Evolutionary conservation across 2,329 filamentous ascomycete genomes (phyloP).

Genomic region (Tetracladium maxilliforme): DNA sequence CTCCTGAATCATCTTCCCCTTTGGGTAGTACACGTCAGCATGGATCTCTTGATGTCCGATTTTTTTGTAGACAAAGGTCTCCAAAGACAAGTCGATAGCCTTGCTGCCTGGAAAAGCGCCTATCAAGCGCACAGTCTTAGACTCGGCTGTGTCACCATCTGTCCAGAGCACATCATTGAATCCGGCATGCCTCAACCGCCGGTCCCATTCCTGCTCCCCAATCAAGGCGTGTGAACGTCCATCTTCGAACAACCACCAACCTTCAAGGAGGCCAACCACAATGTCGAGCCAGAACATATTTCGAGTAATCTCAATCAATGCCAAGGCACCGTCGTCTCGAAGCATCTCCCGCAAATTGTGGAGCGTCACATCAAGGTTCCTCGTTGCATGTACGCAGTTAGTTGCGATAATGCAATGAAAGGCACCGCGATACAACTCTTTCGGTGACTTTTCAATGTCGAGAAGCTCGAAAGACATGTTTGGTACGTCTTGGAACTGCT

Average conservation of each 20-base stretch:
- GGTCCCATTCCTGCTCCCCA: conserved; percentile 4
- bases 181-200: conserved; percentile 4
- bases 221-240: conserved; percentile 8
- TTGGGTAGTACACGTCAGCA: conserved; percentile 16
- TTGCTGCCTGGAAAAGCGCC: not conserved
- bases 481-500: conserved; percentile 4
- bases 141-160: conserved; percentile 7
- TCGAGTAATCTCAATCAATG: conserved; percentile 10
- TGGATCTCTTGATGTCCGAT: conserved; percentile 6
- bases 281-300: conserved; percentile 10
- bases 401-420: conserved; percentile 9
- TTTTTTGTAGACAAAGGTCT: conserved; percentile 6
- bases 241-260: conserved; percentile 14
- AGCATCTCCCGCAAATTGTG: conserved; percentile 5
- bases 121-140: conserved; percentile 4
- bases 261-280: conserved; percentile 12
- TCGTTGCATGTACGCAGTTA: conserved; percentile 12
- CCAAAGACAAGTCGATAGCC: no score
- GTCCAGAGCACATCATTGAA: conserved; percentile 5
- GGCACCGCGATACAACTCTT: conserved; percentile 3
- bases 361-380: conserved; percentile 3
- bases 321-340: conserved; percentile 7
- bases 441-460: conserved; percentile 8
- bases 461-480: conserved; percentile 8
- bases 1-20: not conserved